phyloP scores from a whole-genome alignment of 1,284 basidiomycete species.

The Ceratobasidium papillatum region DNA sequence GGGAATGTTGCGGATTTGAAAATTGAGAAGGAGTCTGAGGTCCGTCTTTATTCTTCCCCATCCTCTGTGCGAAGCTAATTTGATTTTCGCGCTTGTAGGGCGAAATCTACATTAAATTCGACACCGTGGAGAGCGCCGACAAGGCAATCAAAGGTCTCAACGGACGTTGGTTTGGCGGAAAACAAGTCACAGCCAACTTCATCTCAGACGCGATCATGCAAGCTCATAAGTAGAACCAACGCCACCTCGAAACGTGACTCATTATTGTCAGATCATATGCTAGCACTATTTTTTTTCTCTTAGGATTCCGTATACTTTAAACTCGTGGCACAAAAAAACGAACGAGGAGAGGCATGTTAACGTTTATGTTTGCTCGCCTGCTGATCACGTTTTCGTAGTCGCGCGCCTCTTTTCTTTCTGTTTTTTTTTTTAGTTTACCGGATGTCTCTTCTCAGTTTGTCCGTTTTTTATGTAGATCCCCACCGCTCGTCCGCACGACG shows the following conservation, averaged over 20 bases:
- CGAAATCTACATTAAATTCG: conserved; percentile 97
- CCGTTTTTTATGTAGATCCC: conserved; percentile 24
- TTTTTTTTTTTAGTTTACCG: background rate
- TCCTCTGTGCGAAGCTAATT: background rate
- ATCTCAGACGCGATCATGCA: conserved; percentile 94
- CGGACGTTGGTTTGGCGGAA: conserved; percentile 95
- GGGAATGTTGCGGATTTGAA: conserved; percentile 88
- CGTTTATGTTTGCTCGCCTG: conserved; percentile 22
- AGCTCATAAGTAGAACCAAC: conserved; percentile 63
- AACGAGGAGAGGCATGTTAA: conserved; percentile 25
- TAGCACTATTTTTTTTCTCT: conserved; percentile 2
- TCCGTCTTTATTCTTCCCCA: conserved; percentile 53
- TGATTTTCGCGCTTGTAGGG: conserved; percentile 65
- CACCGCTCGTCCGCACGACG: background rate
- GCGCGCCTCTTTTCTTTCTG: background rate
- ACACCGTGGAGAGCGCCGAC: conserved; percentile 77
- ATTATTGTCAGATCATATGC: background rate
- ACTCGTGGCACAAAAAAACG: background rate
- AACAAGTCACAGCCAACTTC: conserved; percentile 83
- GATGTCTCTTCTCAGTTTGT: background rate
- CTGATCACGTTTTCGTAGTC: conserved; percentile 15
- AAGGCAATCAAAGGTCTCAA: conserved; percentile 89
- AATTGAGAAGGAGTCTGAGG: conserved; percentile 93
- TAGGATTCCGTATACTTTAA: background rate
- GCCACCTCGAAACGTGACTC: background rate